A percentile compares a stretch with the other conserved stretches of the same genome.
phyloP scores from a whole-genome alignment of 176 grass and related monocot genomes.

The Oryza glumipatula region DNA sequence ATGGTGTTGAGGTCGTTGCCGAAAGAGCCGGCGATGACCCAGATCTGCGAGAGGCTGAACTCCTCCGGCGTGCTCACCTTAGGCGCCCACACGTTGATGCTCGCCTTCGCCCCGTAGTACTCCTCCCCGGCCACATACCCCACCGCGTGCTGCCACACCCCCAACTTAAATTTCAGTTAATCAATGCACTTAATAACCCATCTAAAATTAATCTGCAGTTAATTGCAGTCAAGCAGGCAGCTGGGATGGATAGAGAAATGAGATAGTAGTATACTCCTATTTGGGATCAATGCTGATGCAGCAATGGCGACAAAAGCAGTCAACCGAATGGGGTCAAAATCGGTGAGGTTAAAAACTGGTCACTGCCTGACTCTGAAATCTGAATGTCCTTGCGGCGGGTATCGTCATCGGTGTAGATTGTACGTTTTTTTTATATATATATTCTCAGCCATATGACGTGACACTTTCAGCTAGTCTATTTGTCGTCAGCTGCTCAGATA shows the following conservation, averaged over 20 bases:
- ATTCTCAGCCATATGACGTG: not conserved
- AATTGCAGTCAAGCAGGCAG: not conserved
- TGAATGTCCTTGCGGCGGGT: not conserved
- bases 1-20: conserved; percentile 93
- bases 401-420: not conserved
- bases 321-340: conserved; percentile 8
- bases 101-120: conserved; percentile 93
- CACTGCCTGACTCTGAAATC: conserved; percentile 12
- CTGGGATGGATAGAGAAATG: not conserved
- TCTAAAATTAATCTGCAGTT: too few species aligned
- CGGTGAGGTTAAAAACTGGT: conserved; percentile 34
- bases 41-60: conserved; percentile 96
- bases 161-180: not conserved
- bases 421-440: conserved; percentile 2
- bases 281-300: conserved; percentile 25
- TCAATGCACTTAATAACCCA: too few species aligned
- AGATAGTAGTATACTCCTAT: not conserved
- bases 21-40: conserved; percentile 94
- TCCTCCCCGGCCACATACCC: conserved; percentile 83
- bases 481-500: conserved; percentile 27
- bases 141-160: conserved; percentile 71
- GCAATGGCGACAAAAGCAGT: not conserved
- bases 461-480: conserved; percentile 4
- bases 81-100: conserved; percentile 93
- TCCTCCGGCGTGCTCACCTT: conserved; percentile 65